Base-by-base conservation (phyloP, 106 monocot genomes). In the Dactylorhiza incarnata region DNA sequence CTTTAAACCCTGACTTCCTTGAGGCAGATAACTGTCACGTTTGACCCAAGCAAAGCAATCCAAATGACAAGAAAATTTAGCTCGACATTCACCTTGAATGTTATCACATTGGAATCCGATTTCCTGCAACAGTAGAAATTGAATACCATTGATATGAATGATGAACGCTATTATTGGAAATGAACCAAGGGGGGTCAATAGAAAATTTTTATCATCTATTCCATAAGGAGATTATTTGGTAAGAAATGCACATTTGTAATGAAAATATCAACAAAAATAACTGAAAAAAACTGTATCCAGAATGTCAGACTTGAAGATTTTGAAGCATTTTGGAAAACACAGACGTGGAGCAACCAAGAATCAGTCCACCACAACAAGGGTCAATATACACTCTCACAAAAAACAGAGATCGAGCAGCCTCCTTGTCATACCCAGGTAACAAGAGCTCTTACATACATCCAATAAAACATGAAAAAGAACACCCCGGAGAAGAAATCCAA, bases 1-100 rank as follows among this genome's bases (percentile, higher is more conserved):
- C 95, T 99, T 99, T 59, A 99, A 84, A 66, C 97, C 97, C 0
- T 99, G 97, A 72, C 97, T 99, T 79, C 97, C 97, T 86, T 99
- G 97, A 76, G 97, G 97, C 45, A 99, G 86, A 82, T 99, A 99
- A 85, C 97, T 99, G 62, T 99, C 97, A 82, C 97, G 83, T 82
- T 99, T 99, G 69, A 99, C 97, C 97, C 97, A 99, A 75, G 97
- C 94, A 89, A 99, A 94, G 82, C 97, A 99, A 59, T 99, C 97
- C 67, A 99, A 80, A 89, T 99, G 97, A 81, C 97, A 94, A 59
- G 94, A 94, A 88, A 94, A 99, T 81, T 99, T 99, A 45, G 97
- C 85, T 61, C 94, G 89, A 49, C 97, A 99, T 83, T 99, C 97
- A 9, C 94, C 97, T 86, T 94, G 97, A 80, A 76, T 85, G 58